Base-by-base conservation (phyloP, 2,329 filamentous ascomycete genomes). In the Alternaria consortialis region DNA sequence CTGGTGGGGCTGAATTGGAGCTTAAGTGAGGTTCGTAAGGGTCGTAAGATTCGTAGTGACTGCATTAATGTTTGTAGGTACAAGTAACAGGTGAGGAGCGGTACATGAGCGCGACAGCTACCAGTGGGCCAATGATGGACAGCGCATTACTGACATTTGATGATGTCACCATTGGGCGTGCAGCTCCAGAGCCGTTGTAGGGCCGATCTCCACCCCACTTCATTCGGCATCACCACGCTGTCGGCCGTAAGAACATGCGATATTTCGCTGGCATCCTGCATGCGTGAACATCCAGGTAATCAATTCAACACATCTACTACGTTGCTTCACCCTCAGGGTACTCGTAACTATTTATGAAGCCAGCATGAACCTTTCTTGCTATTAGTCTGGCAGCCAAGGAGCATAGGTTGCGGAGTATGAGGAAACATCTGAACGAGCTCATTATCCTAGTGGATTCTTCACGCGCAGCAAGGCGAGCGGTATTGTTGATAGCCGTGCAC, bases 381-480 rank as follows among this genome's bases (percentile, higher is more conserved):
- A 4, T 23, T 12, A 17, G 17, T 23, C 17, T 11, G 9, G 17
- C 37, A 40, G 17, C 37, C 37, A 23, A 40, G 11, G 37, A 40
- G 37, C 11, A 20, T 40, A 13, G 37, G 17, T 23, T 12, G 37
- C 8, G 17, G 17, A 3, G 17, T 5, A 23, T 23, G 11, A 40
- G 4, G 5, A 40, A 39, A 17, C 17, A 40, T 9, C 37, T 13
- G 17, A 40, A 2, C 17, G 37, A 40, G 37, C 9, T 40, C 7
- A 23, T 12, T 17, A 6, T 23, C 9, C 37, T 12, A 4, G 11
- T 17, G 37, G 23, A 86, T 65, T 89, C 81, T 77, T 97, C 93
- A 12, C 97, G 84, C 65, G 91, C 87, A 3, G 88, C 84, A 32
- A 97, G 88, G 70, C 89, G 91, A 40, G 85, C 76, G 11, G 88